phyloP scores from a whole-genome alignment of 305 asterid species.

The Caryopteris hybrid region DNA sequence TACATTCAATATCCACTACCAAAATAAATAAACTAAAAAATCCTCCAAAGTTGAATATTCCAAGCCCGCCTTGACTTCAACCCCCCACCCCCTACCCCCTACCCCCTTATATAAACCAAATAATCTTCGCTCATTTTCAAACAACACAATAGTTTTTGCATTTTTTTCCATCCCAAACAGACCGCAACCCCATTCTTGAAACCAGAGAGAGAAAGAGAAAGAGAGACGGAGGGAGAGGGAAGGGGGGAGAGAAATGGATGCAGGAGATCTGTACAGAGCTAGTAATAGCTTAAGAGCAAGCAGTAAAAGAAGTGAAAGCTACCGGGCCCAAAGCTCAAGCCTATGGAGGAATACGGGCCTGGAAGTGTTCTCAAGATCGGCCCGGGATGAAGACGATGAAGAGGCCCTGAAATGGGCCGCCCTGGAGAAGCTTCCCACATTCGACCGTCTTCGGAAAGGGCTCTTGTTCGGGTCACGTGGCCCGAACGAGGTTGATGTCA shows the following conservation, averaged over 20 bases:
- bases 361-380: conserved; percentile 43
- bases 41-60: background rate
- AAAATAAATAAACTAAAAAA: background rate
- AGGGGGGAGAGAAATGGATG: conserved; percentile 25
- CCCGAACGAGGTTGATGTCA: conserved; percentile 42
- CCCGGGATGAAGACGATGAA: conserved; percentile 62
- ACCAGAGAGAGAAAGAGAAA: background rate
- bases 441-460: conserved; percentile 63
- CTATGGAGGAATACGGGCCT: conserved; percentile 44
- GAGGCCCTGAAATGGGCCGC: conserved; percentile 85
- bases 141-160: background rate
- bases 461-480: conserved; percentile 50
- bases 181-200: background rate
- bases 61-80: background rate
- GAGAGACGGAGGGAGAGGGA: background rate
- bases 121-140: background rate
- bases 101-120: background rate
- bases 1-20: background rate
- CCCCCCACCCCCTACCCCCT: too few relatives aligned
- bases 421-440: conserved; percentile 67
- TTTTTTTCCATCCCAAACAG: background rate
- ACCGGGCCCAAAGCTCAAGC: conserved; percentile 32
- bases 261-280: conserved; percentile 35
- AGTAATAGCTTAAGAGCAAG: conserved; percentile 28
- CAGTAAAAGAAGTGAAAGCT: conserved; percentile 26